Conservation (phyloP, 352 stramenopile genomes). For the Globisporangium cystogenes region DNA sequence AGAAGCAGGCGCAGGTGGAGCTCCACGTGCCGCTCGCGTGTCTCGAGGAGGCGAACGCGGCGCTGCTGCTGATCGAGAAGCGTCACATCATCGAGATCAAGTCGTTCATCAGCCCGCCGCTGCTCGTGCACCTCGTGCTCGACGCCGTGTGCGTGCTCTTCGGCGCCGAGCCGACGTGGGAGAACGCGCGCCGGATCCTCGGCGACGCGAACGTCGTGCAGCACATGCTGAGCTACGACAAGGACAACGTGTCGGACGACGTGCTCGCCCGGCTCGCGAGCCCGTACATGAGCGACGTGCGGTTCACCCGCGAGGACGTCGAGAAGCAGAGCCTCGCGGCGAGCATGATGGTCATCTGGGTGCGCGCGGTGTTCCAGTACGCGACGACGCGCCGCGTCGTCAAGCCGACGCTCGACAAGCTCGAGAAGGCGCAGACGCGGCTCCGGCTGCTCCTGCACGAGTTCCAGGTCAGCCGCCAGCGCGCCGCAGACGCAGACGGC, state of each 20-base stretch:
- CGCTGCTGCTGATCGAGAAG: constrained; percentile 58
- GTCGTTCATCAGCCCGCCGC: constrained; percentile 67
- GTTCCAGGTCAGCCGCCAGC: constrained; percentile 59
- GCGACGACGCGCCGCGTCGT: constrained; percentile 36
- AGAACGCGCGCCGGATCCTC: constrained; percentile 58
- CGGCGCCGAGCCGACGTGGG: constrained; percentile 61
- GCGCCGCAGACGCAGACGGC: constrained; percentile 44
- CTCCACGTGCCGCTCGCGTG: constrained; percentile 52
- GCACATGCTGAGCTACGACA: constrained; percentile 64
- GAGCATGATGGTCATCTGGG: constrained; percentile 75
- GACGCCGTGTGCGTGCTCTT: constrained; percentile 74
- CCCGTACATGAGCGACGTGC: constrained; percentile 44
- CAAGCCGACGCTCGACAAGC: constrained; percentile 57
- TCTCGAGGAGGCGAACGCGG: constrained; percentile 62
- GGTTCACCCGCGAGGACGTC: constrained; percentile 61
- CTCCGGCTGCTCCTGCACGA: constrained; percentile 55
- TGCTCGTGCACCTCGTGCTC: constrained; percentile 64
- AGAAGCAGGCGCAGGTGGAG: constrained; percentile 44
- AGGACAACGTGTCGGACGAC: constrained; percentile 45
- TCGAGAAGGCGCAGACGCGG: constrained; percentile 47
- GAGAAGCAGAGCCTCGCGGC: constrained; percentile 73
- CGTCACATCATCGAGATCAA: constrained; percentile 82
- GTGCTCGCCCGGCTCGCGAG: constrained; percentile 34
- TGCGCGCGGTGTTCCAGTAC: constrained; percentile 66
- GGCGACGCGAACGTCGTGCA: constrained; percentile 67